Evolutionary conservation across 176 grass and related monocot species (phyloP).

Genomic region (Saccharum officinarum): DNA sequence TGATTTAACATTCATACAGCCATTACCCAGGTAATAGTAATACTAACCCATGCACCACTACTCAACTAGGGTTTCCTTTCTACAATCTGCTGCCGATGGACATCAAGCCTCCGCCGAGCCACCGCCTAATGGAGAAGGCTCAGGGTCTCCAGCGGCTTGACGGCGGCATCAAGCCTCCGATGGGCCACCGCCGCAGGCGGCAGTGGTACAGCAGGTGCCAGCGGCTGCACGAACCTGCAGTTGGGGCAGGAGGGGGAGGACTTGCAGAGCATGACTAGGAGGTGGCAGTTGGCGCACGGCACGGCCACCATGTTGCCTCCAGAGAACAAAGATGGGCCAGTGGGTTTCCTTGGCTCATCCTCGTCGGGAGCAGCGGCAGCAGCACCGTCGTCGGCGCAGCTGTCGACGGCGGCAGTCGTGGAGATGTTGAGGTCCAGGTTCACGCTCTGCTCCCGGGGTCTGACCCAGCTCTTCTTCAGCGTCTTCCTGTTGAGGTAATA

Average conservation of each 20-base stretch:
- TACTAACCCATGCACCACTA: constrained; percentile 22
- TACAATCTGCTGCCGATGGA: constrained; percentile 33
- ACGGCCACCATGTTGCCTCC: constrained; percentile 77
- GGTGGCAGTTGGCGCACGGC: constrained; percentile 85
- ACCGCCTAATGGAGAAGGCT: constrained; percentile 79
- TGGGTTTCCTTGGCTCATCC: constrained; percentile 35
- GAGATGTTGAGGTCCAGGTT: constrained; percentile 90
- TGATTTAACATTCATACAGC: constrained; percentile 13
- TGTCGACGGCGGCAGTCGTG: neutral
- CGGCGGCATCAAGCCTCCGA: constrained; percentile 36
- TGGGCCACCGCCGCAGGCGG: neutral
- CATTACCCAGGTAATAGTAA: neutral
- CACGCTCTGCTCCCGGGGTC: constrained; percentile 71
- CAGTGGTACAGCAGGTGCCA: neutral
- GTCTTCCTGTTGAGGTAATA: constrained; percentile 99
- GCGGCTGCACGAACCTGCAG: constrained; percentile 76
- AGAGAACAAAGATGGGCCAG: neutral
- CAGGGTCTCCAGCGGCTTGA: constrained; percentile 71
- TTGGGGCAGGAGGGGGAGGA: constrained; percentile 87
- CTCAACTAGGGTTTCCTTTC: constrained; percentile 39
- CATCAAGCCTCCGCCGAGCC: neutral
- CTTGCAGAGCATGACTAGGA: constrained; percentile 86
- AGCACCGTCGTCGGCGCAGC: neutral
- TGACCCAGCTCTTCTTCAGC: constrained; percentile 75
- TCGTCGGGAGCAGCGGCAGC: neutral